Evolutionary conservation across 495 filamentous ascomycete genomes (phyloP), one percentile per base, ranked within the genome.

Genomic region (Pyrenula aspistea): DNA sequence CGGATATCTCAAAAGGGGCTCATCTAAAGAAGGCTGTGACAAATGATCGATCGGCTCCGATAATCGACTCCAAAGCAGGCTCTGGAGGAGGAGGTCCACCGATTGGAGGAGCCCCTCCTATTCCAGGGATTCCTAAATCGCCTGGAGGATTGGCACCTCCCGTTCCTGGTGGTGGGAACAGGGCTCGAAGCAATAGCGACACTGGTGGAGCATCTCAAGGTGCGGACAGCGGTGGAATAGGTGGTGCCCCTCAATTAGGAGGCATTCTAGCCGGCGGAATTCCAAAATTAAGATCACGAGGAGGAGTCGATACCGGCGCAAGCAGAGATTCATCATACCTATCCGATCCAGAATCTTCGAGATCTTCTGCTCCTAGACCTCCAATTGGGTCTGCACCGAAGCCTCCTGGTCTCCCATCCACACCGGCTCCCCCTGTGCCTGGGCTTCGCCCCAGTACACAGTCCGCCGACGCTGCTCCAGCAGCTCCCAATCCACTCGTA

Each of bases 231-330:
- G 71, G 68, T 10, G 57, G 59, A 19, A 67, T 75, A 31, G 77
- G 82, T 23, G 70, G 83, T 22, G 81, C 89, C 19, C 88, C 91
- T 24, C 93, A 97, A 65, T 67, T 98, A 31, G 91, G 76, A 10
- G 93, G 94, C 2, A 69, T 98, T 23, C 95, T 98, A 64, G 90
- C 89, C 10, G 91, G 90, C 25, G 94, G 92, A 25, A 97, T 97
- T 77, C 93, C 93, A 2, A 97, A 96, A 72, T 65, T 98, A 60
- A 84, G 86, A 67, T 96, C 90, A 71, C 83, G 88, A 11, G 91
- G 87, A 21, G 93, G 92, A 21, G 76, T 98, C 55, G 83, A 95
- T 68, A 96, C 93, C 12, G 92, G 92, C 67, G 91, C 89, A 61
- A 85, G 76, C 63, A 80, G 75, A 62, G 84, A 85, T 51, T 82